Base-by-base conservation (phyloP, 352 stramenopile species). In the Phytophthora colocasiae region DNA sequence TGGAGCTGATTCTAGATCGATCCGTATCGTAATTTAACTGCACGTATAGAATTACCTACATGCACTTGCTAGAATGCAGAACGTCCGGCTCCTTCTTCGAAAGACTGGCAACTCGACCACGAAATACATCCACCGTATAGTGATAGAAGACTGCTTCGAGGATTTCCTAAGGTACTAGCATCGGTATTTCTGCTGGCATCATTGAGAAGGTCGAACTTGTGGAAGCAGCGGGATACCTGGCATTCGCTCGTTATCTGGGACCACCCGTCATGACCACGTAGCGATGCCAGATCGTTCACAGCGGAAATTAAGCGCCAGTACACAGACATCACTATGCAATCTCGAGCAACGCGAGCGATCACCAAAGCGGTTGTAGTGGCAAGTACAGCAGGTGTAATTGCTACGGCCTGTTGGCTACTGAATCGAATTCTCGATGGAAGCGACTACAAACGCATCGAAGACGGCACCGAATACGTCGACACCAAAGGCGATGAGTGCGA, bases 371-470 rank as follows among this genome's bases (percentile, higher is more conserved):
- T 61, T 29, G 50, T 73, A 19, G 55, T 59, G 38, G 64, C 50
- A 53, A 60, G 64, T n/a, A 74, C 69, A 46, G 64, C 64, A 26
- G 59, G 69, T 7, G 57, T 45, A 0, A 63, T 77, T 10, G 58
- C 55, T 14, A 56, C 58, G 24, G 41, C 54, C 2, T 77, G 34
- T 24, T 77, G 58, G 58, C 19, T 77, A 36, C 38, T 77, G 12
- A 58, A 70, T 52, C 69, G 58, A 39, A 51, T 73, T 15, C 31
- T 70, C 8, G 45, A 72, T 39, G 29, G 11, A 22, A 46, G n/a
- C 10, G 31, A 60, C 22, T 36, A 12, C 51, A 40, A 63, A 32
- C 12, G 51, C n/a, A 44, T 72, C 10, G 40, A 62, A 36, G 32
- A 54, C 22, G 8, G 31, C 3, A 6, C 11, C 4, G n/a, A 19